A percentile compares a stretch with the other conserved stretches of the same genome.
phyloP scores from a whole-genome alignment of 257 asterid genomes.

The Forsythia suspensa region DNA sequence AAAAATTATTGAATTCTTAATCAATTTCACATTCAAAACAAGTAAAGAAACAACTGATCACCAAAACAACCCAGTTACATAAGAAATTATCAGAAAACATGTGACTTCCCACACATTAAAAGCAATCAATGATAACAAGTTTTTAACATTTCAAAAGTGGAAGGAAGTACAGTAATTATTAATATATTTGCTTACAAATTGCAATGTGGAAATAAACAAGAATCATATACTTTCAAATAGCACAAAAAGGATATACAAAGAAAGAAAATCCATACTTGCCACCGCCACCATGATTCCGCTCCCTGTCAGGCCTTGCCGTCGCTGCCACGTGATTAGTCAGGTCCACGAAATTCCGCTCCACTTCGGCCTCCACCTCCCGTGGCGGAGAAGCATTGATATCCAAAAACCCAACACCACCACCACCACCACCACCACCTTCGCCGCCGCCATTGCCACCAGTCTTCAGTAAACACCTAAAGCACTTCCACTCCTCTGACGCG shows the following conservation, averaged over 20 bases:
- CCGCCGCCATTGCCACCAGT: conserved; percentile 17
- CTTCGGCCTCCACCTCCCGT: conserved; percentile 50
- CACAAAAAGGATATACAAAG: neutral
- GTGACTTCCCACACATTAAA: neutral
- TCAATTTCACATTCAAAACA: neutral
- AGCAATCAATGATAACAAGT: neutral
- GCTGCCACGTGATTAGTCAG: conserved; percentile 32
- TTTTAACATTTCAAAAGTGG: neutral
- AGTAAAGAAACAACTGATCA: neutral
- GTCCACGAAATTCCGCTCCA: conserved; percentile 14
- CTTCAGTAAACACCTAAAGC: conserved; percentile 65
- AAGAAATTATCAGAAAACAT: neutral
- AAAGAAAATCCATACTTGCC: conserved; percentile 53
- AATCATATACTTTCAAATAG: neutral
- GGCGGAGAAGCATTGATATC: conserved; percentile 82
- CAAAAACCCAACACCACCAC: conserved; percentile 42
- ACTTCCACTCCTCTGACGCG: conserved; percentile 47
- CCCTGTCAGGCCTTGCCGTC: conserved; percentile 34
- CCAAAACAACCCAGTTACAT: neutral
- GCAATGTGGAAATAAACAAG: neutral
- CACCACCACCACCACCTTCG: neutral
- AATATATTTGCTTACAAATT: neutral
- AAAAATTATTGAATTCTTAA: neutral
- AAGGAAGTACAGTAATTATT: neutral
- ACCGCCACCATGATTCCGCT: conserved; percentile 23